Base-by-base conservation (phyloP, 371 early-diverging fungal genomes). In the Furculomyces boomerangus region DNA sequence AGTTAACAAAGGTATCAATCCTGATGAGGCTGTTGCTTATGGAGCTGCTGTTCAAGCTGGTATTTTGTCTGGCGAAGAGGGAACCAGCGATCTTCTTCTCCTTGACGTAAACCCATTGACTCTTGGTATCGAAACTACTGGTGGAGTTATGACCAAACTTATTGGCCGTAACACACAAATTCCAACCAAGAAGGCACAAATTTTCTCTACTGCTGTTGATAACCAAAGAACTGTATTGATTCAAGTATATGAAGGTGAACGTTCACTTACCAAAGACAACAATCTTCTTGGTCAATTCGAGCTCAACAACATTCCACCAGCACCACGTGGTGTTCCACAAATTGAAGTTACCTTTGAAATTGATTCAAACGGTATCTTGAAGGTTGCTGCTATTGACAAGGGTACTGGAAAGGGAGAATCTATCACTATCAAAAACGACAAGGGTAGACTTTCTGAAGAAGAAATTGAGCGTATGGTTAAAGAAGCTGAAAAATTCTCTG, bases 41-140 rank as follows among this genome's bases (percentile, higher is more conserved):
- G 99, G 99, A 73, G 99, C 99, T 53, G 96, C 96, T 45, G 90
- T 94, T 64, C 96, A 94, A 74, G 95, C 90, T 50, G 93, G 92
- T 57, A 88, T 93, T 66, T 75, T 94, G 60, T 70, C 81, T 37
- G 90, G 91, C 60, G 86, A 85, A 62, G 81, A 86, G 68, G 84
- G 82, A 74, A 85, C 88, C 58, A 80, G 83, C 69, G 88, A 83
- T 60, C 64, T 84, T 51, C 59, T 80, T 49, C 74, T 89, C 58
- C 72, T 81, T 59, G 92, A 84, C 68, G 84, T 80, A 61, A 77
- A 76, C 74, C 93, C 88, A 55, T 75, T 89, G 66, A 79, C 74
- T 59, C 74, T 85, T 57, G 81, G 86, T 62, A 81, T 91, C 72
- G 81, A 87, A 77, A 97, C 96, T 58, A 88, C 90, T 55, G 95